Evolutionary conservation across 2,329 filamentous ascomycete species (phyloP).

Genomic region (Penicillium verrucosum): DNA sequence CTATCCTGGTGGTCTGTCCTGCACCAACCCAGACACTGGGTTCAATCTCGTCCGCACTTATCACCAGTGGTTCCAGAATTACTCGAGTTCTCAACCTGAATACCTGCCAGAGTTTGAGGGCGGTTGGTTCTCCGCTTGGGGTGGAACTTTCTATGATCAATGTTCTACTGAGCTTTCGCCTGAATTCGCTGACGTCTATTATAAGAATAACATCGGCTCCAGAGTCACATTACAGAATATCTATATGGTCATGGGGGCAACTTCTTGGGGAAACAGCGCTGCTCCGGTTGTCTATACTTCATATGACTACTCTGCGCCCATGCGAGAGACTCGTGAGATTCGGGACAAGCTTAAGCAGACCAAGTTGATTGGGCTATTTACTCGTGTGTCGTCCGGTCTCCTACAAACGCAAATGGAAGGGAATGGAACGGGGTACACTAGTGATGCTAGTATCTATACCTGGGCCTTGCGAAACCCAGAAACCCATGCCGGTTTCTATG

Average conservation of each 20-base stretch:
- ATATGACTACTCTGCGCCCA: slow-evolving; percentile 49
- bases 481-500: slow-evolving; percentile 51
- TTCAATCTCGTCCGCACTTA: slow-evolving; percentile 54
- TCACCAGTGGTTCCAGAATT: slow-evolving; percentile 57
- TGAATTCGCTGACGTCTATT: slow-evolving; percentile 55
- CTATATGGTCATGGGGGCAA: slow-evolving; percentile 56
- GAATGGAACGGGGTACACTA: slow-evolving; percentile 52
- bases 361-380: slow-evolving; percentile 55
- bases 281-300: slow-evolving; percentile 50
- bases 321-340: slow-evolving; percentile 55
- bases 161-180: slow-evolving; percentile 47
- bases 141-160: slow-evolving; percentile 51
- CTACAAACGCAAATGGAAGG: slow-evolving; percentile 54
- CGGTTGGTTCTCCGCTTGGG: slow-evolving; percentile 55
- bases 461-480: slow-evolving; percentile 54
- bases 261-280: slow-evolving; percentile 54
- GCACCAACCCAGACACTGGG: slow-evolving; percentile 49
- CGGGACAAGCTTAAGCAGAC: slow-evolving; percentile 54
- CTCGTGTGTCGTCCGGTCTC: slow-evolving; percentile 50
- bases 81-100: slow-evolving; percentile 51
- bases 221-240: slow-evolving; percentile 49
- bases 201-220: slow-evolving; percentile 56
- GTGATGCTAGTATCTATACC: slow-evolving; percentile 44
- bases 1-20: slow-evolving; percentile 45
- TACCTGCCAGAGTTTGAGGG: slow-evolving; percentile 55